These are phyloP conservation scores for Wickerhamomyces sp. DNA, from an alignment of 1,139 yeast species.

Conservation along the genomic window DNA sequence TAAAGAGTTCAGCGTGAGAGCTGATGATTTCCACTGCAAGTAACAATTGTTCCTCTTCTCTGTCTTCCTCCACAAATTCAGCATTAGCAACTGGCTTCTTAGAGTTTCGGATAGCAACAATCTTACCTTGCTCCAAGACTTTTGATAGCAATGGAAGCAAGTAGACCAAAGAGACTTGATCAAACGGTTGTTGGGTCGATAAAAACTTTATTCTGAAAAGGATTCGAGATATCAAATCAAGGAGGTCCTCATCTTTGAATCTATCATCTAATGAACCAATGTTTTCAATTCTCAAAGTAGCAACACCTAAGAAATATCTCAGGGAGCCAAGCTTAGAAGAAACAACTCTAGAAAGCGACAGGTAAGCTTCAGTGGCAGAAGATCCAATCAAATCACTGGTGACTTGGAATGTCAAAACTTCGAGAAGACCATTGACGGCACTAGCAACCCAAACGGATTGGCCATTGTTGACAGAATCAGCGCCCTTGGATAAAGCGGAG, in stretches of 20 bases:
- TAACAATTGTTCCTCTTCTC: slow-evolving; percentile 80
- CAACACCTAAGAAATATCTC: slow-evolving; percentile 57
- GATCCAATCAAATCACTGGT: slow-evolving; percentile 38
- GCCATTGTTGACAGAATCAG: slow-evolving; percentile 62
- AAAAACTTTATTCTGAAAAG: slow-evolving; percentile 72
- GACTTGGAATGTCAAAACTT: slow-evolving; percentile 33
- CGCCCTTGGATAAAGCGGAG: slow-evolving; percentile 45
- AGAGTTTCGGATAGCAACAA: slow-evolving; percentile 45
- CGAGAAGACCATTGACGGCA: slow-evolving; percentile 45
- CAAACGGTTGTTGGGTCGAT: slow-evolving; percentile 69
- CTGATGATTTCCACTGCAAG: slow-evolving; percentile 75
- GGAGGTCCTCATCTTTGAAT: slow-evolving; percentile 45
- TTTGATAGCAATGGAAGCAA: slow-evolving; percentile 66
- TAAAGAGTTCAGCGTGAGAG: slow-evolving; percentile 70
- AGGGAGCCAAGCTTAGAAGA: slow-evolving; percentile 47
- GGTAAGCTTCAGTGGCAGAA: slow-evolving; percentile 33
- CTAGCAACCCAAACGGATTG: slow-evolving; percentile 64
- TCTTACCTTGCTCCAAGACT: slow-evolving; percentile 57
- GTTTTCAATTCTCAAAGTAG: slow-evolving; percentile 51
- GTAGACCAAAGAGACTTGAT: slow-evolving; percentile 63
- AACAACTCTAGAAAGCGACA: slow-evolving; percentile 37
- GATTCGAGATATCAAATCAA: slow-evolving; percentile 54
- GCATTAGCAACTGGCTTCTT: slow-evolving; percentile 43
- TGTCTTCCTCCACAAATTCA: slow-evolving; percentile 74
- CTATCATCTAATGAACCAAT: slow-evolving; percentile 37